Evolutionary conservation across 306 rosid genomes (phyloP).

Genomic region (Trifolium dubium): DNA sequence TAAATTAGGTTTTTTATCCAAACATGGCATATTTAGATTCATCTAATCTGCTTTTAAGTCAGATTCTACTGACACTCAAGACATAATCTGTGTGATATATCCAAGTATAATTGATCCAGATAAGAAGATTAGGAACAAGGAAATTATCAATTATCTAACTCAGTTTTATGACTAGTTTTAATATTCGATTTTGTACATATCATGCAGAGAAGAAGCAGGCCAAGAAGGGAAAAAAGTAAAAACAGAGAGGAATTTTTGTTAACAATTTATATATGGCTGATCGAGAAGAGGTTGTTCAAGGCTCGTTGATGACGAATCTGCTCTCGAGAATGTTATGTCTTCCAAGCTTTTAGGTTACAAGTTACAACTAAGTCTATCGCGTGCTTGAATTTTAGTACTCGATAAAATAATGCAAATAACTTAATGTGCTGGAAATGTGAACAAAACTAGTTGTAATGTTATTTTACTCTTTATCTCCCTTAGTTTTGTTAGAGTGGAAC

Average conservation of each 20-base stretch:
- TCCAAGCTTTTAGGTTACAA: neutral
- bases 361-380: too few species aligned
- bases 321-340: conserved; percentile 1
- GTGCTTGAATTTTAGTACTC: too few species aligned
- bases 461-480: too few species aligned
- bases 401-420: too few species aligned
- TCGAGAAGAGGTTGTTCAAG: conserved; percentile 12
- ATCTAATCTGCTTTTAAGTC: neutral
- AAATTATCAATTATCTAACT: neutral
- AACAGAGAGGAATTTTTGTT: neutral
- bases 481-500: too few species aligned
- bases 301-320: conserved; percentile 12
- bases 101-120: conserved; percentile 8
- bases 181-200: neutral
- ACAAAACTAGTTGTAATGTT: too few species aligned
- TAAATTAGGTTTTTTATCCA: neutral
- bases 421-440: too few species aligned
- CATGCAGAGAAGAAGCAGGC: conserved; percentile 62
- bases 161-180: neutral
- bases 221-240: conserved; percentile 54
- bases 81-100: neutral
- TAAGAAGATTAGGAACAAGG: conserved; percentile 11
- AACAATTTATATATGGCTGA: neutral
- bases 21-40: conserved; percentile 17
- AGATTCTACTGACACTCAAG: neutral